A percentile compares a stretch with the other conserved stretches of the same genome.
phyloP scores from a whole-genome alignment of 2,329 filamentous ascomycete genomes.

The Neoarthrinium moseri region DNA sequence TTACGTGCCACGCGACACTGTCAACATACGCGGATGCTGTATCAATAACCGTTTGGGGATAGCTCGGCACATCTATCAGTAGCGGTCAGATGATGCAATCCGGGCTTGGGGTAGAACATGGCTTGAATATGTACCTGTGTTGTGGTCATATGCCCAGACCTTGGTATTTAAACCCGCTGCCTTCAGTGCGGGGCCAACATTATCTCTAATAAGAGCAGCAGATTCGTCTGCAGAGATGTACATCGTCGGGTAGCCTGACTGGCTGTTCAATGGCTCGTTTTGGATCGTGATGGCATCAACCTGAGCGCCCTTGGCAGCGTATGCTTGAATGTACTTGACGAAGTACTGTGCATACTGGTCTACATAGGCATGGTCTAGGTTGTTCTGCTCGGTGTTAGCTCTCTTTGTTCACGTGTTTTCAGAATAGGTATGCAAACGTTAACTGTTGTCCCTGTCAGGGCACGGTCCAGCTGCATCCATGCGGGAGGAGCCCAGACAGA shows the following conservation, averaged over 20 bases:
- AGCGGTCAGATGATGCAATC: neutral
- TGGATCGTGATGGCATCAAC: slow-evolving; percentile 43
- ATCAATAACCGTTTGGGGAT: slow-evolving; percentile 37
- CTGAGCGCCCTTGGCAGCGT: slow-evolving; percentile 28
- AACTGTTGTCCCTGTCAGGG: slow-evolving; percentile 9
- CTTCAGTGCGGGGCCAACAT: slow-evolving; percentile 36
- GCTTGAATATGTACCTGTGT: slow-evolving; percentile 25
- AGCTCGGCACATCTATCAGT: slow-evolving; percentile 26
- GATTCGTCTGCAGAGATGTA: slow-evolving; percentile 36
- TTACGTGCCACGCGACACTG: slow-evolving; percentile 36
- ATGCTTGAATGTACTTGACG: slow-evolving; percentile 41
- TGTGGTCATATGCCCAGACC: slow-evolving; percentile 48
- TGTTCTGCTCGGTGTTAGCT: slow-evolving; percentile 25
- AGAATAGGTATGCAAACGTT: slow-evolving; percentile 6
- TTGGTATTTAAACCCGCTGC: slow-evolving; percentile 36
- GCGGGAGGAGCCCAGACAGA: slow-evolving; percentile 38
- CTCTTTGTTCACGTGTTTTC: no score
- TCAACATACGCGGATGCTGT: slow-evolving; percentile 28
- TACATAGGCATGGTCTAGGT: slow-evolving; percentile 36
- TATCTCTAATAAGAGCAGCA: slow-evolving; percentile 33
- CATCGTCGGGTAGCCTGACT: slow-evolving; percentile 36
- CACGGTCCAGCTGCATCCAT: slow-evolving; percentile 39
- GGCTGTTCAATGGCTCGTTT: slow-evolving; percentile 42
- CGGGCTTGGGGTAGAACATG: neutral
- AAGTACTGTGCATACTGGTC: slow-evolving; percentile 35